A percentile compares a stretch with the other conserved stretches of the same genome.
Evolutionary conservation across 345 rosid genomes (phyloP).

Genomic region (Eucalyptus paniculata): DNA sequence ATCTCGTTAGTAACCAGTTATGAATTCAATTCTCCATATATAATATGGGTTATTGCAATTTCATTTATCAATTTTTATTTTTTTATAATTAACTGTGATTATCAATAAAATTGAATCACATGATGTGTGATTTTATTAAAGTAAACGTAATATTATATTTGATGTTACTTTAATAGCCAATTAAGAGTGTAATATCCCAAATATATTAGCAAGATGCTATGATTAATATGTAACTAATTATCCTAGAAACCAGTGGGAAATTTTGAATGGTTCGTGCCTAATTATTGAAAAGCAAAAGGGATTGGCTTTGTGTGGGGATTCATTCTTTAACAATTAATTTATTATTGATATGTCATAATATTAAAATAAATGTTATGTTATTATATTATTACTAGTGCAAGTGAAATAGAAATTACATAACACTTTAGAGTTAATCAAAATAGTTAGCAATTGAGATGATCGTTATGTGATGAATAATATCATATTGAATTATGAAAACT

Average conservation of each 20-base stretch:
- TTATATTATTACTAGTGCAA: neutral
- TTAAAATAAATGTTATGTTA: neutral
- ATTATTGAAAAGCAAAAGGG: neutral
- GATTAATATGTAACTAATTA: neutral
- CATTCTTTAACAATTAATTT: neutral
- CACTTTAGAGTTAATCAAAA: too few species aligned
- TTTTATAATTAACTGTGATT: too few species aligned
- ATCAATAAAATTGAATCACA: too few species aligned
- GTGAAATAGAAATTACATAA: neutral
- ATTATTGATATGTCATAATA: neutral
- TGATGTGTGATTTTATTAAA: too few species aligned
- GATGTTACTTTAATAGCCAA: too few species aligned
- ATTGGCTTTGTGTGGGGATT: neutral
- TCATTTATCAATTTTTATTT: neutral
- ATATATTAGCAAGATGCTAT: neutral
- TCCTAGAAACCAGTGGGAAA: neutral
- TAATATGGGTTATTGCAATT: neutral
- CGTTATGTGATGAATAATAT: too few species aligned
- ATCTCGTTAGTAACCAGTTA: neutral
- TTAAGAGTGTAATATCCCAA: neutral
- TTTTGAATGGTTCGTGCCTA: neutral
- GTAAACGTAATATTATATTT: too few species aligned
- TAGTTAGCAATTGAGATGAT: too few species aligned
- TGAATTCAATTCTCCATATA: neutral
- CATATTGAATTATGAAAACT: too few species aligned